A percentile compares a stretch with the other conserved stretches of the same genome.
Evolutionary conservation across 1,284 basidiomycete species (phyloP).

Genomic region (Fistulina hepatica): DNA sequence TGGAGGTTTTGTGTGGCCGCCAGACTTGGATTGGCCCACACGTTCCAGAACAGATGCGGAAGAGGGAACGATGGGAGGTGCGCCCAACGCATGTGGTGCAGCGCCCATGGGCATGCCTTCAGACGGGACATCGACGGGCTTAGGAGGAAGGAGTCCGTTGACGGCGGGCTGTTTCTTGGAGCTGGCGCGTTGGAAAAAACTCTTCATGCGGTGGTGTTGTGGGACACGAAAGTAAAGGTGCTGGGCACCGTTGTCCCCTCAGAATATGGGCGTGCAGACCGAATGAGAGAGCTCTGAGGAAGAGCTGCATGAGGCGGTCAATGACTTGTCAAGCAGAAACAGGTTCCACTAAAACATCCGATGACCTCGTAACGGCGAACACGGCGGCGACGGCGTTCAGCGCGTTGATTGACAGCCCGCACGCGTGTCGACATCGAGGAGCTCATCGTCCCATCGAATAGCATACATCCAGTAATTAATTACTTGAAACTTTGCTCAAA

Average conservation of each 20-base stretch:
- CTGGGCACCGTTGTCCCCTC: background rate
- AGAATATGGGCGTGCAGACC: background rate
- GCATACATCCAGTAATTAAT: no score
- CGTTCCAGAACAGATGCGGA: no score
- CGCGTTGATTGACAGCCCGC: no score
- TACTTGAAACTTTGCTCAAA: no score
- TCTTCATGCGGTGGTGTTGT: constrained; percentile 1
- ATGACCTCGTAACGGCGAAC: background rate
- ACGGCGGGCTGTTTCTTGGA: background rate
- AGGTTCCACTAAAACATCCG: background rate
- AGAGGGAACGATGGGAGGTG: background rate
- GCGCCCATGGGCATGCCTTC: background rate
- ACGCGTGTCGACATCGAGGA: no score
- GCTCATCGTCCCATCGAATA: no score
- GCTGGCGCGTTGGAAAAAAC: background rate
- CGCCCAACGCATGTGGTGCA: background rate
- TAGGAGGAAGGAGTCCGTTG: background rate
- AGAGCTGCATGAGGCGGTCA: background rate
- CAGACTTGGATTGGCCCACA: no score
- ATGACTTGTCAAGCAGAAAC: no score
- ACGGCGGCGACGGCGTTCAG: background rate
- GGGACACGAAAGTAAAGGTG: background rate
- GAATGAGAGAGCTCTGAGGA: background rate
- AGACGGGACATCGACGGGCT: background rate
- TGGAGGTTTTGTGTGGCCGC: background rate